Evolutionary conservation across 2,329 filamentous ascomycete genomes (phyloP), one percentile per base, ranked within the genome.

Genomic region (Aspergillus jensenii): DNA sequence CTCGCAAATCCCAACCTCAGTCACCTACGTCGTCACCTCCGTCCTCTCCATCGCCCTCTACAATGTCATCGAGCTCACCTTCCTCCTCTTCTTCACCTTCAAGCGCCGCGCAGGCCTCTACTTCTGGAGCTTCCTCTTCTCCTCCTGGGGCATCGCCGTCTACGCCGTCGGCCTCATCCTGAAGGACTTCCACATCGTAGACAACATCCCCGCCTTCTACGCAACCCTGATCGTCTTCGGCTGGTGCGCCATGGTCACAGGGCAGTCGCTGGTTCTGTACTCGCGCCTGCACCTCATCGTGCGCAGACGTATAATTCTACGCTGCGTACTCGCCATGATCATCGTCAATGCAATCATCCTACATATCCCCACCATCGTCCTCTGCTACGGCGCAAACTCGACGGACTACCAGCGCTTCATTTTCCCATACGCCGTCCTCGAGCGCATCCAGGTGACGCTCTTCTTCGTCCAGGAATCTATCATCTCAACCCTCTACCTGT

Each of bases 201-300:
- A 61, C 37, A 74, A 71, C 63, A 44, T 73, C 23, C 63, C 69
- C 4, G 6, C 35, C 5, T 37, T 49, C 11, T 17, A 37, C n/a
- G 67, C 76, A 6, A 72, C 76, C 2, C 59, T 81, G 2, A 71
- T 79, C 27, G 76, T 75, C 11, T 61, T 87, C 56, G 84, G 82
- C 17, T 82, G 84, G 78, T 81, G 80, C 61, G 60, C 75, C 6
- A 86, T 87, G 82, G 80, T 87, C 0, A 84, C 84, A 1, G 85
- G 84, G 2, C 83, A 86, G 66, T 82, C 81, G 0, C 64, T 87
- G 12, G 84, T 88, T 0, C 75, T 88, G 0, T 88, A 84, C 74
- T 87, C 84, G 0, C 79, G 85, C 6, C 77, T 88, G 1, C 84
- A 87, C 65, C 74, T 87, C 3, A 76, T 87, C 23, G 71, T 83